Conservation (phyloP, 352 stramenopile genomes). For the Phytopythium litorale region DNA sequence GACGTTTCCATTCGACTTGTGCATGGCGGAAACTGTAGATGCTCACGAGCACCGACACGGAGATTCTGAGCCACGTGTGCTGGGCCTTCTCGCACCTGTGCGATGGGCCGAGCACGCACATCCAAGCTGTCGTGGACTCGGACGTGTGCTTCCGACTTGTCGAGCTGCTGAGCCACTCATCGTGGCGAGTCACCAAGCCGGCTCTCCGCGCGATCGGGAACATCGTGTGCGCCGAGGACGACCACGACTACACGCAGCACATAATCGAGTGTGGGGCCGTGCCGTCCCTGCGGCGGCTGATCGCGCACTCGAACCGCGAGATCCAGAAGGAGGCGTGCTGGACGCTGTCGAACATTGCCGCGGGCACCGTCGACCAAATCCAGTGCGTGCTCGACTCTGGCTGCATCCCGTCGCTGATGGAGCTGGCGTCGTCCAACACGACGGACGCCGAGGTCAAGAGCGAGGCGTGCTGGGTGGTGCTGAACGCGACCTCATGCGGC, state of each 20-base stretch:
- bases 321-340: conserved; percentile 98
- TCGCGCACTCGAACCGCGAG: conserved; percentile 95
- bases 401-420: conserved; percentile 93
- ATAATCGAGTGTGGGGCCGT: conserved; percentile 97
- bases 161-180: conserved; percentile 90
- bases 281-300: conserved; percentile 90
- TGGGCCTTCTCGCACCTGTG: conserved; percentile 97
- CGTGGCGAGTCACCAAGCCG: conserved; percentile 96
- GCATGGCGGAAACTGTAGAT: conserved; percentile 46
- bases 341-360: conserved; percentile 98
- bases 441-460: conserved; percentile 96
- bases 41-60: conserved; percentile 92
- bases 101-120: conserved; percentile 95
- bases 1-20: not conserved
- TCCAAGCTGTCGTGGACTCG: conserved; percentile 93
- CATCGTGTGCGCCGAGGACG: conserved; percentile 97
- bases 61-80: conserved; percentile 94
- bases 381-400: conserved; percentile 97
- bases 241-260: conserved; percentile 90
- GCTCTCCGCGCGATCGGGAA: conserved; percentile 97
- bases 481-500: conserved; percentile 98
- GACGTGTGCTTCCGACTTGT: conserved; percentile 91
- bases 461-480: conserved; percentile 98
- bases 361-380: conserved; percentile 96
- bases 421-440: conserved; percentile 88